Evolutionary conservation across 2,329 filamentous ascomycete species (phyloP).

Genomic region (Microcyclospora pomicola): DNA sequence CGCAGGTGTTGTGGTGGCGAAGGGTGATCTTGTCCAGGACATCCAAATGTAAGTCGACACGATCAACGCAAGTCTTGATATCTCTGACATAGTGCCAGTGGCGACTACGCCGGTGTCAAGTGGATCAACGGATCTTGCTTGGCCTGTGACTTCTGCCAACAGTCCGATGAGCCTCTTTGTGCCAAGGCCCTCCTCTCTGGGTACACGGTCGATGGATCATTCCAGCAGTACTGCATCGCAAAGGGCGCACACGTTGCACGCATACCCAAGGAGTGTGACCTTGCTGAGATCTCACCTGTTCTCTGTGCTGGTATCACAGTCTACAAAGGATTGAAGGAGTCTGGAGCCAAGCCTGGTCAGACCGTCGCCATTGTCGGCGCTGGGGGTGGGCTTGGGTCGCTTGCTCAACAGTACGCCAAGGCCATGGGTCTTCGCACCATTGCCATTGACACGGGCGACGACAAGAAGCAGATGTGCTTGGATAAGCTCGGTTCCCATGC

Average conservation of each 20-base stretch:
- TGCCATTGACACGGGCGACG: conserved; percentile 69
- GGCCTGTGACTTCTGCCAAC: conserved; percentile 68
- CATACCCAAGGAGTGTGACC: conserved; percentile 60
- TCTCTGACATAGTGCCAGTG: conserved; percentile 23
- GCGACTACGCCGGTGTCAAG: conserved; percentile 75
- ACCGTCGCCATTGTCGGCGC: conserved; percentile 75
- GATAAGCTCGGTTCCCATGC: conserved; percentile 53
- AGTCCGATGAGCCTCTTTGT: conserved; percentile 73
- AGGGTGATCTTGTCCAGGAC: conserved; percentile 62
- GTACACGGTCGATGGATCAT: conserved; percentile 83
- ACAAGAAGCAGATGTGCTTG: conserved; percentile 59
- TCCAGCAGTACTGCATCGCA: conserved; percentile 83
- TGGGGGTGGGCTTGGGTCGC: conserved; percentile 65
- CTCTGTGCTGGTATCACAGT: conserved; percentile 69
- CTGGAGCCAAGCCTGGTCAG: conserved; percentile 58
- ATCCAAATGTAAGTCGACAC: conserved; percentile 42
- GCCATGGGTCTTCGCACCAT: conserved; percentile 76
- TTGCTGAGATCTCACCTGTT: conserved; percentile 67
- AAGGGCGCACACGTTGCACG: conserved; percentile 76
- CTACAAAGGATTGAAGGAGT: conserved; percentile 86
- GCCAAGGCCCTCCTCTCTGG: conserved; percentile 61
- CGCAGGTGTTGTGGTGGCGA: conserved; percentile 70
- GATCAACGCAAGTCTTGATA: background rate
- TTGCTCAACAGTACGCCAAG: conserved; percentile 77
- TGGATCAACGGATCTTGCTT: conserved; percentile 88